Percentiles rank a stretch among this genome's conserved stretches.
phyloP scores from a whole-genome alignment of 257 asterid species.

The Echium plantagineum region DNA sequence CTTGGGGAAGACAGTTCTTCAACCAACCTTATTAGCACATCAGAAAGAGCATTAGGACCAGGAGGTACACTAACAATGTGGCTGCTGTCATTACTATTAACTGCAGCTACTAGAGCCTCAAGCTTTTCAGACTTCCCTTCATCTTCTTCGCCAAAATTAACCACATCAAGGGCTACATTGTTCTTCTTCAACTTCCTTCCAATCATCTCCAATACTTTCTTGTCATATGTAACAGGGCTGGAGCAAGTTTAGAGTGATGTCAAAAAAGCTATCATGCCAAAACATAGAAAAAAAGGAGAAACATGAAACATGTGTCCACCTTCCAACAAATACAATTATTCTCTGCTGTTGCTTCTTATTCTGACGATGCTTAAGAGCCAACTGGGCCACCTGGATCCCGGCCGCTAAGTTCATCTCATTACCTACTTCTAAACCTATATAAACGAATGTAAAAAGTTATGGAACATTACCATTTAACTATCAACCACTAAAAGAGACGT shows the following conservation, averaged over 20 bases:
- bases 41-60: conserved; percentile 92
- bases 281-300: neutral
- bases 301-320: conserved; percentile 29
- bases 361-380: conserved; percentile 97
- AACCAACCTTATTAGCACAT: conserved; percentile 80
- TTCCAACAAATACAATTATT: conserved; percentile 91
- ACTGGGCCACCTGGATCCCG: conserved; percentile 95
- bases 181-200: conserved; percentile 92
- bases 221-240: conserved; percentile 91
- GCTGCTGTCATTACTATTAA: conserved; percentile 87
- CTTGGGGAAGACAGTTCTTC: conserved; percentile 3
- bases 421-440: conserved; percentile 72
- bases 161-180: conserved; percentile 94
- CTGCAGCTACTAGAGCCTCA: conserved; percentile 83
- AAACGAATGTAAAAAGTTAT: conserved; percentile 5
- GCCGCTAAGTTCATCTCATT: conserved; percentile 93
- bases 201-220: conserved; percentile 81
- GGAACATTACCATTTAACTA: neutral
- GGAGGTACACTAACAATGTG: conserved; percentile 90
- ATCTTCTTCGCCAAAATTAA: conserved; percentile 94
- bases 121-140: conserved; percentile 83
- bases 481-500: neutral
- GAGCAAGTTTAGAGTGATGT: conserved; percentile 7
- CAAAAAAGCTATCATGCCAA: neutral
- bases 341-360: conserved; percentile 97